Base-by-base conservation (phyloP, 1,284 basidiomycete genomes). In the Naganishia sp. region DNA sequence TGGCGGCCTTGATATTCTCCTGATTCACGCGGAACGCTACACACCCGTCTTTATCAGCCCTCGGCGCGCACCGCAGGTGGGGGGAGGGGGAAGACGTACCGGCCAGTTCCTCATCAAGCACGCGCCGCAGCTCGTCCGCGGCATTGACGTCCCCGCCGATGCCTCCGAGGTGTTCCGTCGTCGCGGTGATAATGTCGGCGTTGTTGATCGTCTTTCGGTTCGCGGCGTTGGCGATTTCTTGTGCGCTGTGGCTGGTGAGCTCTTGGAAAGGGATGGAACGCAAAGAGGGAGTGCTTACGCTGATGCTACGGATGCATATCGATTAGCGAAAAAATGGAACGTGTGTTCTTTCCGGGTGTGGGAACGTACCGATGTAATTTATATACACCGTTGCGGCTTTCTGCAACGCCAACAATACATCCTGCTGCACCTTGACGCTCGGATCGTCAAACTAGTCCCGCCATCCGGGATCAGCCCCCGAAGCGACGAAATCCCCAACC, bases 371-470 rank as follows among this genome's bases (percentile, higher is more conserved):
- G 4, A 95, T 81, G 72, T 92, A 94, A 77, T 90, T 92, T 72
- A 96, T 92, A 76, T 94, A 95, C 28, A 94, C 88, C 0, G 91
- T 93, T 2, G 92, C 91, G 25, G 88, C 87, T 74, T 92, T 92
- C 23, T 90, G 83, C 5, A 94, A 82, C 11, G 91, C 89, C 1
- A 89, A 78, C 0, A 92, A 86, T 0, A 89, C 89, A 69, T 95
- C 92, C 72, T 92, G 93, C 72, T 92, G 89, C 68, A 95, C 79
- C 75, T 94, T 92, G 5, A 88, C 85, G 70, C 47, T 39, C 23
- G 47, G 46, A 28, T 61, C 58, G 2, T 49, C 47, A 21, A 61
- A 50, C 58, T 61, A 25, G 5, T 0, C 11, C 23, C 28, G 32
- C 52, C 41, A 31, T 13, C 23, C 17, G 28, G 43, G 32, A 28